A percentile compares a stretch with the other conserved stretches of the same genome.
These are phyloP conservation scores for Quercus alba DNA, from an alignment of 306 rosid species.

Conservation along the genomic window DNA sequence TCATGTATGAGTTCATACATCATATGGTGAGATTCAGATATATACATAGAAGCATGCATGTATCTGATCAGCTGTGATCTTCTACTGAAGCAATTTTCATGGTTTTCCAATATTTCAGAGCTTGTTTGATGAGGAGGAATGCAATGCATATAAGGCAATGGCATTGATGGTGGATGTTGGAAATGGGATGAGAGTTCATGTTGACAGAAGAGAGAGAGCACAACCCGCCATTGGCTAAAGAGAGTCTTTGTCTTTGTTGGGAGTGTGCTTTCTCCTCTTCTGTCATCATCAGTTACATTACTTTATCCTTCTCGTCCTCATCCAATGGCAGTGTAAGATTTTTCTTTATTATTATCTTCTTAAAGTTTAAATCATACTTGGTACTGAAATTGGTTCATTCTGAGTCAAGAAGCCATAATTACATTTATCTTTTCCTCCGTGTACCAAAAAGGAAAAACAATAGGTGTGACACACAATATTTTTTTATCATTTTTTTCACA, in stretches of 20 bases:
- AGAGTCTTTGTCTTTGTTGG: constrained; percentile 55
- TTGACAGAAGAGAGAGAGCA: constrained; percentile 99
- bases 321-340: not conserved
- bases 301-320: not conserved
- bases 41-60: not conserved
- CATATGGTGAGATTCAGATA: too few species aligned
- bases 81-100: not conserved
- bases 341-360: not conserved
- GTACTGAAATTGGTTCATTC: not conserved
- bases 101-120: not conserved
- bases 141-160: not conserved
- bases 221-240: constrained; percentile 55
- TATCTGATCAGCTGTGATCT: not conserved
- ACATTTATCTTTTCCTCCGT: not conserved
- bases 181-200: constrained; percentile 23
- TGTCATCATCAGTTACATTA: constrained; percentile 42
- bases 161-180: not conserved
- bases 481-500: too few species aligned
- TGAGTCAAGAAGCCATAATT: not conserved
- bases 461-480: too few species aligned
- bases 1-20: not conserved
- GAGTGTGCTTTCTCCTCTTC: constrained; percentile 83
- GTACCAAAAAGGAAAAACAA: not conserved
- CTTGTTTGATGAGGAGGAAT: not conserved
- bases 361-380: not conserved